These are phyloP conservation scores for Solanum virginianum DNA, from an alignment of 257 asterid species.

Conservation along the genomic window DNA sequence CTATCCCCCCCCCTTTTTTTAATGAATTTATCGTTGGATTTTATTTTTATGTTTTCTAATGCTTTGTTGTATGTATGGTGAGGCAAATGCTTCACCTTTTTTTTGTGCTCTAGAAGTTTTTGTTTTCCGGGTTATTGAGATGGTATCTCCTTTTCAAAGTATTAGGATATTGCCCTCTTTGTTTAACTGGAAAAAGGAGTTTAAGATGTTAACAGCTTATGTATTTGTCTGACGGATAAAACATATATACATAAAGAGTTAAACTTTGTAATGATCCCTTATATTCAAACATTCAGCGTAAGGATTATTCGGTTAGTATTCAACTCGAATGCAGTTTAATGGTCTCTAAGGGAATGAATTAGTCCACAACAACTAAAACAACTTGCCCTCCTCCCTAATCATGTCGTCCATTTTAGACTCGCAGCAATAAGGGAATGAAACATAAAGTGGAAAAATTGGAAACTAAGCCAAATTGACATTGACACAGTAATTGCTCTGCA, in stretches of 20 bases:
- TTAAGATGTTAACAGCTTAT: not conserved
- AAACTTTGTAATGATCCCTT: not conserved
- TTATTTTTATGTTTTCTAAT: not conserved
- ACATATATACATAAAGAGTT: not conserved
- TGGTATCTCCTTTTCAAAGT: not conserved
- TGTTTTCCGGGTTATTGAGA: not conserved
- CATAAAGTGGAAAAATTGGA: not conserved
- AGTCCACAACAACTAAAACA: not conserved
- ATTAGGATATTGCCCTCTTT: not conserved
- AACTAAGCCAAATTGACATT: not conserved
- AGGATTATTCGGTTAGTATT: not conserved
- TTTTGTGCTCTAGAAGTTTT: not conserved
- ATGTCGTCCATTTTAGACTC: not conserved
- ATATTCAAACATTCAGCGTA: not conserved
- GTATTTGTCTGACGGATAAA: not conserved
- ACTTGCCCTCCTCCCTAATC: not conserved
- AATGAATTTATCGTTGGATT: not conserved
- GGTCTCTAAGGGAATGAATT: not conserved
- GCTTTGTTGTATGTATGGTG: not conserved
- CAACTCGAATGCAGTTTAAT: not conserved
- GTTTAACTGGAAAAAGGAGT: not conserved
- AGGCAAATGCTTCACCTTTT: not conserved
- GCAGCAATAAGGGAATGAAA: not conserved
- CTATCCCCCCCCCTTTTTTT: slow-evolving; percentile 4
- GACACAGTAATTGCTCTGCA: not conserved